Evolutionary conservation across 139 green algal genomes (phyloP).

Genomic region (Chlamydomonas asymmetrica): DNA sequence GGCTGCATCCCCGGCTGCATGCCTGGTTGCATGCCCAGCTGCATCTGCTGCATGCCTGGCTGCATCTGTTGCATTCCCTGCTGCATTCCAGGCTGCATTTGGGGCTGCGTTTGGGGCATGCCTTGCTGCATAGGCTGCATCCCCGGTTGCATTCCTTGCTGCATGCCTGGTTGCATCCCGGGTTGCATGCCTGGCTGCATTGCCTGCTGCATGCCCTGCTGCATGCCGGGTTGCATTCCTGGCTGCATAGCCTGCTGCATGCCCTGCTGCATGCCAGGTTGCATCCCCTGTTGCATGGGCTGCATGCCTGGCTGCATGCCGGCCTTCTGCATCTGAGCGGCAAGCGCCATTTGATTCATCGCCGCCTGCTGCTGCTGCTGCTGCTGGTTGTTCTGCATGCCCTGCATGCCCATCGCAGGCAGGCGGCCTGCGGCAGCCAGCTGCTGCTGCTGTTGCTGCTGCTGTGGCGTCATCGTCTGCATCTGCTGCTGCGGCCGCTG

Average conservation of each 20-base stretch:
- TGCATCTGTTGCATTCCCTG: neutral
- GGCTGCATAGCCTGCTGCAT: neutral
- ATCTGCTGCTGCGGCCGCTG: conserved; percentile 24
- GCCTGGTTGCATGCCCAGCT: neutral
- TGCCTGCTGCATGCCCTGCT: neutral
- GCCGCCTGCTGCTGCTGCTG: conserved; percentile 14
- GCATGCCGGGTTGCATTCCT: neutral
- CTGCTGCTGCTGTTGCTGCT: conserved; percentile 14
- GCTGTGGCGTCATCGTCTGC: conserved; percentile 19
- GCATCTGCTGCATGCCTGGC: neutral
- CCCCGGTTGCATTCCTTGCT: neutral
- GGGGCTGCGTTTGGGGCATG: neutral
- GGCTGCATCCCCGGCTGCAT: neutral
- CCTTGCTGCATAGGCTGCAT: neutral
- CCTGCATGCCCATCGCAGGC: neutral
- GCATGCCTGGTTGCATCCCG: conserved; percentile 9
- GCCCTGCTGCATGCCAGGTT: neutral
- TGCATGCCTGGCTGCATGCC: conserved; percentile 12
- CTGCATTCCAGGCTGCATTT: neutral
- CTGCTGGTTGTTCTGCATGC: neutral
- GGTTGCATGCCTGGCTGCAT: too few species aligned
- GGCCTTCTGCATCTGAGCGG: conserved; percentile 21
- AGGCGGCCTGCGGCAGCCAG: neutral
- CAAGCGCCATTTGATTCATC: conserved; percentile 8
- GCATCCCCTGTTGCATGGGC: neutral